Evolutionary conservation across 2,329 filamentous ascomycete species (phyloP), one percentile per base, ranked within the genome.

Genomic region (Fonsecaea pugnacius): DNA sequence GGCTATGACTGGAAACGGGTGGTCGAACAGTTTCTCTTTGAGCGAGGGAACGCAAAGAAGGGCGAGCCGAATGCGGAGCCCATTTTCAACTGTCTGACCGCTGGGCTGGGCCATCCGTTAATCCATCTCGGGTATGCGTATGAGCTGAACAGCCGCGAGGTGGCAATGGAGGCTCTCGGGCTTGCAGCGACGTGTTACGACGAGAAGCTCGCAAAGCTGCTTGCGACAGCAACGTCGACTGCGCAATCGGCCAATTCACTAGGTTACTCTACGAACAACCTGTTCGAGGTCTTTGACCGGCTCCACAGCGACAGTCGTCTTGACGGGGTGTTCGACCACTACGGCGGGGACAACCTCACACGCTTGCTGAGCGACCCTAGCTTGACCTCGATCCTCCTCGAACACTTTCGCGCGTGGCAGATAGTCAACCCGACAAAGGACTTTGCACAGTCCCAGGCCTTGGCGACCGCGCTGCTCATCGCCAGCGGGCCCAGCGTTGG

Each of bases 101-200:
- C 88, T 51, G 92, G 91, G 60, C 84, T 96, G 66, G 94, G 90
- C 18, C 91, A 97, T 72, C 91, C 94, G 1, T 81, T 98, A n/a
- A 95, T 98, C 64, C 95, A 98, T 73, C 84, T 99, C 2, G 93
- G 88, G n/a, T 97, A 96, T 74, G 95, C 92, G 9, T 94, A 90
- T 73, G 94, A 99, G 79, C 83, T 98, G 71, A 86, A 91, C 67
- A 95, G 86, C 70, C 90, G 89, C 64, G 94, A 96, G 69, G 75
- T 98, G 21, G 93, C 89, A 54, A 95, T 96, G 78, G 95, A 99
- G 80, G 91, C 92, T 0, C 83, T 99, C 0, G 87, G 86, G 0
- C 82, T 96, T 66, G 82, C 88, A 0, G 78, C 85, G 18, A 85
- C 84, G 64, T 85, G 83, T 73, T 85, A 88, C 73, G 84, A 94